Percentiles rank a stretch among this genome's conserved stretches.
Conservation (phyloP, 208 protist genomes). For the Leishmania guyanensis region DNA sequence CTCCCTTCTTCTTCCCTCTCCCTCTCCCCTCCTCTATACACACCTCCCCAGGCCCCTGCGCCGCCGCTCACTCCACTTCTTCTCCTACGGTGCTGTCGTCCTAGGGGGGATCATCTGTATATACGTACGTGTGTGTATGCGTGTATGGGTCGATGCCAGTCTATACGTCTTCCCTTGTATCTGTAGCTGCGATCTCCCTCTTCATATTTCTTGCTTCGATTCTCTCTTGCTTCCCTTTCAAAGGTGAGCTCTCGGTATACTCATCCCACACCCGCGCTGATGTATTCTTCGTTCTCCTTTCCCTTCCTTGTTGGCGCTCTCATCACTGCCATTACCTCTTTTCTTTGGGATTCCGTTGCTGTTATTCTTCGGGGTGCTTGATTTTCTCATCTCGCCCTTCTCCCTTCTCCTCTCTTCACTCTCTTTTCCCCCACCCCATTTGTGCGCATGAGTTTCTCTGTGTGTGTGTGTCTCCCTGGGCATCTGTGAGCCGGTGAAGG, state of each 20-base stretch:
- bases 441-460: not conserved
- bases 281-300: too few species aligned
- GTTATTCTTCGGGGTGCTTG: not conserved
- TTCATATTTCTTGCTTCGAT: not conserved
- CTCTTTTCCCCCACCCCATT: not conserved
- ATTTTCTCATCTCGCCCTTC: not conserved
- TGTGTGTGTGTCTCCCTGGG: not conserved
- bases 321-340: not conserved
- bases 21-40: not conserved
- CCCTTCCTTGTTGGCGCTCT: slow-evolving; percentile 1
- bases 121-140: not conserved
- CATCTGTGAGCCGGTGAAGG: slow-evolving; percentile 7
- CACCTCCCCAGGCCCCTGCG: not conserved
- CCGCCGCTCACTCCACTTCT: not conserved
- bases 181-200: not conserved
- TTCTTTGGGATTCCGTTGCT: not conserved
- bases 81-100: not conserved
- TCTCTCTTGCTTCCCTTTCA: not conserved
- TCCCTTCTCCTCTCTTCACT: not conserved
- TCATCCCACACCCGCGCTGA: not conserved
- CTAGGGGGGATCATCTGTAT: not conserved
- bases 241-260: not conserved
- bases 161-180: not conserved
- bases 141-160: not conserved
- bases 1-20: not conserved